phyloP scores from a whole-genome alignment of 2,329 filamentous ascomycete genomes.

The Beauveria rudraprayagi region DNA sequence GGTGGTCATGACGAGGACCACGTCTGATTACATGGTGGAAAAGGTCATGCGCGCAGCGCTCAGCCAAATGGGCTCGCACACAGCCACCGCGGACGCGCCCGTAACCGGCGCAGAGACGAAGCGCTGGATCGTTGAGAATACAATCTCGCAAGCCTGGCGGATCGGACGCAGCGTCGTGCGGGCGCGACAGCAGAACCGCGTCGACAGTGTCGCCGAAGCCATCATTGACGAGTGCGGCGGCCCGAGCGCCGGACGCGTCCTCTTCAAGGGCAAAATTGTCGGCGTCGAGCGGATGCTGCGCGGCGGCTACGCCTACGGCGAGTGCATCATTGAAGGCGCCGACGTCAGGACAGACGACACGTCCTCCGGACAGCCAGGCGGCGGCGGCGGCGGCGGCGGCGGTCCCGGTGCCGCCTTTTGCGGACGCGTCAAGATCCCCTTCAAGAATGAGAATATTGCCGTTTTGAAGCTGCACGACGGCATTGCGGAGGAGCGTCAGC shows the following conservation, averaged over 20 bases:
- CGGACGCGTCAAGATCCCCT: conserved; percentile 54
- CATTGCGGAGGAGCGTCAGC: conserved; percentile 28
- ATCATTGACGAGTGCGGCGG: conserved; percentile 54
- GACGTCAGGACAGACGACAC: conserved; percentile 28
- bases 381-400: background rate
- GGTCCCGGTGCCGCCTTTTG: conserved; percentile 22
- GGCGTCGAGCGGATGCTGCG: conserved; percentile 48
- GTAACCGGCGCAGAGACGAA: conserved; percentile 41
- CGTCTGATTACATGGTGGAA: conserved; percentile 40
- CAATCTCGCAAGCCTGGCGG: conserved; percentile 45
- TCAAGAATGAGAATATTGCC: conserved; percentile 69
- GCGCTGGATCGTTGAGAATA: conserved; percentile 44
- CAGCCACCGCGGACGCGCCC: conserved; percentile 40
- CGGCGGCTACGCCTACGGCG: conserved; percentile 52
- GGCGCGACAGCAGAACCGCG: conserved; percentile 39
- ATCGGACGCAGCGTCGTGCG: conserved; percentile 53
- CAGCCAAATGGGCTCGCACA: conserved; percentile 47
- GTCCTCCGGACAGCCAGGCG: background rate
- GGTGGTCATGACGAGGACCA: conserved; percentile 39
- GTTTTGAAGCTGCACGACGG: conserved; percentile 33
- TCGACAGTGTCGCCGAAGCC: conserved; percentile 47
- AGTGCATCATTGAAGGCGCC: conserved; percentile 46
- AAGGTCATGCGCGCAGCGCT: conserved; percentile 41
- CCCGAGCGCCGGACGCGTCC: conserved; percentile 40
- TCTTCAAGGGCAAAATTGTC: conserved; percentile 59